phyloP scores from a whole-genome alignment of 371 early-diverging fungal species.

The Mucor sp. region DNA sequence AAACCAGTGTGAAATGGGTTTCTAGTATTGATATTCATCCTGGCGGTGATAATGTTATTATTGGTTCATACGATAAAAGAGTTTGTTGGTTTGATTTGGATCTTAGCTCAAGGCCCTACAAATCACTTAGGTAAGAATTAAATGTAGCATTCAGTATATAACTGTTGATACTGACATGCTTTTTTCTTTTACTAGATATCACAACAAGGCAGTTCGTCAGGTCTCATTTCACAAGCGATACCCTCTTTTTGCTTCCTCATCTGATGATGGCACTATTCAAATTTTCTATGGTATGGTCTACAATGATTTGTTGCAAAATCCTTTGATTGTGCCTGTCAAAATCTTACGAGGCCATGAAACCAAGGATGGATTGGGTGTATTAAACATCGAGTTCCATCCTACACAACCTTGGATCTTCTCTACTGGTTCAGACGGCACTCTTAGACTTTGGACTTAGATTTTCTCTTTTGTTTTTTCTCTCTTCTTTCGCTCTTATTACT shows the following conservation, averaged over 20 bases:
- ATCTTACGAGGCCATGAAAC: constrained; percentile 82
- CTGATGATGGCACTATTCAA: constrained; percentile 93
- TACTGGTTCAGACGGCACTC: constrained; percentile 75
- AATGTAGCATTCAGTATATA: neutral
- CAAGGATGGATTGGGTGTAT: constrained; percentile 74
- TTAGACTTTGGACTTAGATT: constrained; percentile 76
- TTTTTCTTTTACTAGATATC: constrained; percentile 58
- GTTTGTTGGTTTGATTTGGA: constrained; percentile 98
- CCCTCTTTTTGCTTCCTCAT: constrained; percentile 93
- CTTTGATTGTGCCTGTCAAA: constrained; percentile 97
- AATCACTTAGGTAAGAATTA: constrained; percentile 67
- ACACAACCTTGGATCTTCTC: constrained; percentile 96
- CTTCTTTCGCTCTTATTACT: neutral
- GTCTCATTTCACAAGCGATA: constrained; percentile 86
- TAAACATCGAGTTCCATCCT: constrained; percentile 92
- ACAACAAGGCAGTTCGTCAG: constrained; percentile 86
- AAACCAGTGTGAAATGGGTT: constrained; percentile 90
- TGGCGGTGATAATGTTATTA: constrained; percentile 88
- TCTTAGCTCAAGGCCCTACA: constrained; percentile 89
- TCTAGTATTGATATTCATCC: constrained; percentile 95
- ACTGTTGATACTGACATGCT: neutral
- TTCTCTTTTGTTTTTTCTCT: neutral
- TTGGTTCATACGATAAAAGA: constrained; percentile 93
- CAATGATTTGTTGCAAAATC: constrained; percentile 91
- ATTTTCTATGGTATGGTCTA: constrained; percentile 98